Evolutionary conservation across 2,329 filamentous ascomycete species (phyloP).

Genomic region (Aspergillus oerlinghausenensis): DNA sequence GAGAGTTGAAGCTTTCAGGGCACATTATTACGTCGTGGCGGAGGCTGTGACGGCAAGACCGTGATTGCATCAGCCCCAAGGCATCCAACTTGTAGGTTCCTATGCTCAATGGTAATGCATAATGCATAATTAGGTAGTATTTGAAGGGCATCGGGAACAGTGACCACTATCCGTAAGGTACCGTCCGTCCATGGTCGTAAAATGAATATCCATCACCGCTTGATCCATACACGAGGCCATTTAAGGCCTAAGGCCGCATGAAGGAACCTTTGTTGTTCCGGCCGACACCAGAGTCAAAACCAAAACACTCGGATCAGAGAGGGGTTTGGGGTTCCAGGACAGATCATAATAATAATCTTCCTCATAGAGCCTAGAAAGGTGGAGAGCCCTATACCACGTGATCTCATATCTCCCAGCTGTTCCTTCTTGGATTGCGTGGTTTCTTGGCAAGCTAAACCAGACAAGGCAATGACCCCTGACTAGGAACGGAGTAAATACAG

Average conservation of each 20-base stretch:
- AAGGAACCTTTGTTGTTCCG: too few species aligned
- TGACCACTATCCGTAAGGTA: not conserved
- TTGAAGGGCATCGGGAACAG: conserved; percentile 3
- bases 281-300: not conserved
- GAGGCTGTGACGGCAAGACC: not conserved
- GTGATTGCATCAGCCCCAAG: not conserved
- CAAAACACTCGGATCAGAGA: not conserved
- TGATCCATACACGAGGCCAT: not conserved
- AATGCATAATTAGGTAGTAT: not conserved
- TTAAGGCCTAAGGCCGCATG: too few species aligned
- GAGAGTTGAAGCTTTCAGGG: not conserved
- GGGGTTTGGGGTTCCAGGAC: not conserved
- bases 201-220: conserved; percentile 8
- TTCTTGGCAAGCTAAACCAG: not conserved
- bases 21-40: not conserved
- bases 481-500: too few species aligned
- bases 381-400: not conserved
- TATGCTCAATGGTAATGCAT: too few species aligned
- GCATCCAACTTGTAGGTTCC: not conserved
- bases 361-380: not conserved
- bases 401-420: not conserved
- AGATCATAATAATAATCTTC: not conserved
- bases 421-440: not conserved
- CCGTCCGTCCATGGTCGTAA: conserved; percentile 5
- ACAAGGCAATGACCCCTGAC: not conserved